Evolutionary conservation across 1,284 basidiomycete species (phyloP).

Genomic region (Apiotrichum porosum): DNA sequence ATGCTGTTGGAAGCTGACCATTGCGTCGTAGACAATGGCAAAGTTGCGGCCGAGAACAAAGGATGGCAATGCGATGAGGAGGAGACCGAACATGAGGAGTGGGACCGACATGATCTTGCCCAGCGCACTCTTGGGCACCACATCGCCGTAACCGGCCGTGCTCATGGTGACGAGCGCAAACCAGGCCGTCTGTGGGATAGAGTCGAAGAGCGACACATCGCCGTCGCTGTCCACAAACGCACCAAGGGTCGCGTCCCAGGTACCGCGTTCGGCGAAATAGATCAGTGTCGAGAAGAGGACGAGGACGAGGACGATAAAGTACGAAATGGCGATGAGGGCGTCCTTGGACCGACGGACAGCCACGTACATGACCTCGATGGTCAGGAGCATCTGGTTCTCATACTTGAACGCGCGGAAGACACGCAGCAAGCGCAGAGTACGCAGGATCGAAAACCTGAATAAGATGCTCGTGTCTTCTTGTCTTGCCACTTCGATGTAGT

Average conservation of each 20-base stretch:
- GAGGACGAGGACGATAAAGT: conserved; percentile 81
- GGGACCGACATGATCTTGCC: conserved; percentile 78
- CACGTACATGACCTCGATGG: conserved; percentile 88
- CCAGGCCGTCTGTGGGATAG: conserved; percentile 73
- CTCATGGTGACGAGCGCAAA: conserved; percentile 55
- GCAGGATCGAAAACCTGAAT: conserved; percentile 76
- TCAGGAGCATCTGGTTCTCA: conserved; percentile 59
- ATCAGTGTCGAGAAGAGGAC: conserved; percentile 79
- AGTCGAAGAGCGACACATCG: conserved; percentile 56
- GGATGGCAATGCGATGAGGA: conserved; percentile 78
- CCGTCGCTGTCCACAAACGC: conserved; percentile 79
- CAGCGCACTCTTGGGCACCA: conserved; percentile 73
- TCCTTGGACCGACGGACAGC: conserved; percentile 79
- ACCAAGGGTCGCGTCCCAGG: conserved; percentile 72
- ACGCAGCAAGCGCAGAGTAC: conserved; percentile 72
- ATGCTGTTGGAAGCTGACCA: conserved; percentile 39
- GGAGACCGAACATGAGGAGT: conserved; percentile 73
- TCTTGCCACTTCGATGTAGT: conserved; percentile 77
- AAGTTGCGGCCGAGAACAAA: conserved; percentile 87
- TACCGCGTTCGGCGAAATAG: conserved; percentile 81
- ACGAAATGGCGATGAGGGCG: conserved; percentile 74
- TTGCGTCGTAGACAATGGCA: conserved; percentile 76
- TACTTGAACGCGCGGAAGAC: conserved; percentile 84
- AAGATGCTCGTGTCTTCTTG: conserved; percentile 78
- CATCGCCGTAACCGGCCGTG: conserved; percentile 62